Conservation (phyloP, 208 protist species). For the Leishmania aethiopica region DNA sequence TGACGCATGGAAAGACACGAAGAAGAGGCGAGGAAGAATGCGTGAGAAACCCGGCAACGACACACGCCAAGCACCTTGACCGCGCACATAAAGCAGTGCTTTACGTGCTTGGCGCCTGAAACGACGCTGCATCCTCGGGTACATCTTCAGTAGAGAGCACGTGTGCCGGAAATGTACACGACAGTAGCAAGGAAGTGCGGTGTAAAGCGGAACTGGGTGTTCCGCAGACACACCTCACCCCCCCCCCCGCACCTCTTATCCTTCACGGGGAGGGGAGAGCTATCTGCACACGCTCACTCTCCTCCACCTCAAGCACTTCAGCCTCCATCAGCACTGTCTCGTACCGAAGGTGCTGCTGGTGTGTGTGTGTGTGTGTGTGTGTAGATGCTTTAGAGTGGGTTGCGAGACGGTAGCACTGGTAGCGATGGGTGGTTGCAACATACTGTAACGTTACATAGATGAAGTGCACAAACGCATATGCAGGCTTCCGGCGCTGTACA, state of each 20-base stretch:
- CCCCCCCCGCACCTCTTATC: neutral
- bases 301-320: neutral
- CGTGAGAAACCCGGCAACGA: neutral
- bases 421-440: neutral
- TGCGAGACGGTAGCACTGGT: neutral
- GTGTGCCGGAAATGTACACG: neutral
- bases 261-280: neutral
- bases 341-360: neutral
- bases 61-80: neutral
- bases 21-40: constrained; percentile 11
- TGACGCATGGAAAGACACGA: neutral
- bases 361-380: neutral
- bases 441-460: constrained; percentile 5
- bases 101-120: neutral
- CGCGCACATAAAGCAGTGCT: neutral
- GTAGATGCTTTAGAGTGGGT: neutral
- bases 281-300: neutral
- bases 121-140: neutral
- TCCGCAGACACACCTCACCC: neutral
- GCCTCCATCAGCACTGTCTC: neutral
- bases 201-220: neutral
- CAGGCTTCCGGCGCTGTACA: neutral
- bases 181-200: neutral
- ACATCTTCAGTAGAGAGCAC: neutral
- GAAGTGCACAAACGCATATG: neutral